A percentile compares a stretch with the other conserved stretches of the same genome.
These are phyloP conservation scores for Magnusiomyces starmeri DNA, from an alignment of 1,139 yeast species.

Conservation along the genomic window DNA sequence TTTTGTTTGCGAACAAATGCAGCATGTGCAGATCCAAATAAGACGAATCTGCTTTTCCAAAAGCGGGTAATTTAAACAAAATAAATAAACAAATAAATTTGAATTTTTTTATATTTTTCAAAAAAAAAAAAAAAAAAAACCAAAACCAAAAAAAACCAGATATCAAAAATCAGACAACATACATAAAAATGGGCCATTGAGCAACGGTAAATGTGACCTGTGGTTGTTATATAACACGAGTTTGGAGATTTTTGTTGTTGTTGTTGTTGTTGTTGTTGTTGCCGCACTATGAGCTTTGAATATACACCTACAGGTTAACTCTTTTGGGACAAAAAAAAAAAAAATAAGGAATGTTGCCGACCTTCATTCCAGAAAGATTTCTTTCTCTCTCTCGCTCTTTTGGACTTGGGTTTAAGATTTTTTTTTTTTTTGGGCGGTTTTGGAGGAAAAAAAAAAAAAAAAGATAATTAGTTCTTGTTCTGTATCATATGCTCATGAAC, in stretches of 20 bases:
- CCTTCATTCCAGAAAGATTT: background rate
- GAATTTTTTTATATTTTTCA: background rate
- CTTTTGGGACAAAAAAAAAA: background rate
- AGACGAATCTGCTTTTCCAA: no score
- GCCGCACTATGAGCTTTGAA: no score
- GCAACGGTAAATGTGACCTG: background rate
- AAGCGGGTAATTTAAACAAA: no score
- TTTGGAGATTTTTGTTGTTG: background rate
- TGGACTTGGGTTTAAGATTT: background rate
- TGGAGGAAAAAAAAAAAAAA: conserved; percentile 1
- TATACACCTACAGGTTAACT: no score
- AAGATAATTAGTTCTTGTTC: conserved; percentile 4
- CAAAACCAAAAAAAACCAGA: background rate
- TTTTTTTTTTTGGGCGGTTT: background rate
- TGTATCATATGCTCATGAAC: background rate
- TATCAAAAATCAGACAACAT: background rate
- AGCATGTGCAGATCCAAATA: no score
- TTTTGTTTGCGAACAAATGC: no score
- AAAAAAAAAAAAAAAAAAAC: background rate
- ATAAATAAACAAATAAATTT: background rate
- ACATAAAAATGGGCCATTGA: background rate
- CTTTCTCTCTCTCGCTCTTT: no score
- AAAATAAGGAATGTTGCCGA: background rate
- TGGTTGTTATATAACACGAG: background rate
- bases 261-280: no score